Evolutionary conservation across 2,329 filamentous ascomycete genomes (phyloP).

Genomic region (Fusarium zealandicum): DNA sequence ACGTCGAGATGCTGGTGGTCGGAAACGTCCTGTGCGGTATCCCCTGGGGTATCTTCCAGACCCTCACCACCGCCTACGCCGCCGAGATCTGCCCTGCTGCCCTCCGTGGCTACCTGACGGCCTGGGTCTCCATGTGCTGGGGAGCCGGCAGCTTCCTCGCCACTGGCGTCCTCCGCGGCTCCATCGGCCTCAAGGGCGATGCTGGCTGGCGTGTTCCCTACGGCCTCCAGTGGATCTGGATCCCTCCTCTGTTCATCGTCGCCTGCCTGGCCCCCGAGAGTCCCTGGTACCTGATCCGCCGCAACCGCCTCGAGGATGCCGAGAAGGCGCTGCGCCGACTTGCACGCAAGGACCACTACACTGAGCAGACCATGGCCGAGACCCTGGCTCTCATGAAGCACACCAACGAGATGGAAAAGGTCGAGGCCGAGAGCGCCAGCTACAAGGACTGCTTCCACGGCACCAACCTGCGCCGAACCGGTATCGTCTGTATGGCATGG

Average conservation of each 20-base stretch:
- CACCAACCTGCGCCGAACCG: slow-evolving; percentile 49
- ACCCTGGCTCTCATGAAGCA: slow-evolving; percentile 52
- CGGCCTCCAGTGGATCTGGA: slow-evolving; percentile 57
- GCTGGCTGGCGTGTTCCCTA: slow-evolving; percentile 57
- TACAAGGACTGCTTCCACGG: slow-evolving; percentile 59
- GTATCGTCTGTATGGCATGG: slow-evolving; percentile 48
- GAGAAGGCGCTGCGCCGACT: slow-evolving; percentile 50
- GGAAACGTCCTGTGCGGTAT: slow-evolving; percentile 56
- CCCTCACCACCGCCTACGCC: slow-evolving; percentile 56
- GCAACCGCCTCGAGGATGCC: slow-evolving; percentile 48
- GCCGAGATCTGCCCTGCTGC: slow-evolving; percentile 54
- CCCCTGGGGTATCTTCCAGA: slow-evolving; percentile 56
- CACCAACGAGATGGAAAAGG: slow-evolving; percentile 50
- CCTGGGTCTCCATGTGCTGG: slow-evolving; percentile 58
- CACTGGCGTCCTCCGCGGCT: slow-evolving; percentile 51
- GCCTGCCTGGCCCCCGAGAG: slow-evolving; percentile 56
- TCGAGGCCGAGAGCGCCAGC: slow-evolving; percentile 54
- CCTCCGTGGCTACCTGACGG: slow-evolving; percentile 56
- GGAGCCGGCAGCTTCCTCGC: slow-evolving; percentile 56
- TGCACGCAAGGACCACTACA: slow-evolving; percentile 45
- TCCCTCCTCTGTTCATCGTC: slow-evolving; percentile 51
- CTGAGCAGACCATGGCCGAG: slow-evolving; percentile 49
- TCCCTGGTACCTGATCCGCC: slow-evolving; percentile 58
- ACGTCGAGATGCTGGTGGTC: slow-evolving; percentile 50
- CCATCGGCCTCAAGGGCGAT: slow-evolving; percentile 48